A percentile compares a stretch with the other conserved stretches of the same genome.
phyloP scores from a whole-genome alignment of 139 green algal species.

The Ettlia oleoabundans region DNA sequence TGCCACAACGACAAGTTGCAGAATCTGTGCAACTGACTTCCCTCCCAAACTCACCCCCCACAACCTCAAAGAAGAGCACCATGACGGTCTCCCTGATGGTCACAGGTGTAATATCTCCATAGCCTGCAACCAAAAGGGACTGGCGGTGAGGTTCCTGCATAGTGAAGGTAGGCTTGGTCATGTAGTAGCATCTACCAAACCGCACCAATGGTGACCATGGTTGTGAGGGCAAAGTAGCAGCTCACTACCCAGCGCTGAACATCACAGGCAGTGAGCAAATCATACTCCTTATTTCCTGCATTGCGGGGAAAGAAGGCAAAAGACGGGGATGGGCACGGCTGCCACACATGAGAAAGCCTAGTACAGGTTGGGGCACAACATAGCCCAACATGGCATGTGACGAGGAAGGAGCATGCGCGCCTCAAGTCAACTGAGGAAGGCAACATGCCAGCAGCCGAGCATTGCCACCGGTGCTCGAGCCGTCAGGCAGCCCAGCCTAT shows the following conservation, averaged over 20 bases:
- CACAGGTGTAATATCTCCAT: not conserved
- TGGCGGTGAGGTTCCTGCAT: too few species aligned
- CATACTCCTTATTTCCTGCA: not conserved
- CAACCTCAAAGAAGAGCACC: not conserved
- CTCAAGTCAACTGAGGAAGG: too few species aligned
- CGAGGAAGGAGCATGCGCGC: too few species aligned
- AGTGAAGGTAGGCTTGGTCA: not conserved
- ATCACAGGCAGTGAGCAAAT: slow-evolving; percentile 8
- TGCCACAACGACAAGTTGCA: too few species aligned
- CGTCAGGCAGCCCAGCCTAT: too few species aligned
- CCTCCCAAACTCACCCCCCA: not conserved
- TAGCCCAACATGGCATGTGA: too few species aligned
- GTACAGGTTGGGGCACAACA: too few species aligned
- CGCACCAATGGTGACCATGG: slow-evolving; percentile 35
- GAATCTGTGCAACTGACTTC: not conserved
- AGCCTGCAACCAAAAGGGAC: too few species aligned
- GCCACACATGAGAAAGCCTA: too few species aligned
- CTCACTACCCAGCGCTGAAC: slow-evolving; percentile 27
- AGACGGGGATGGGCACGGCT: too few species aligned
- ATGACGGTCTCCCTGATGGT: not conserved
- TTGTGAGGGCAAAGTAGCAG: slow-evolving; percentile 34
- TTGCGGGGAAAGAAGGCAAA: not conserved
- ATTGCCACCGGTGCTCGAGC: too few species aligned
- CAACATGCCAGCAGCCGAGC: too few species aligned
- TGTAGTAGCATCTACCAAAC: not conserved